Evolutionary conservation across 192 early-diverging fungal genomes (phyloP), one percentile per base, ranked within the genome.

Genomic region (Glomus cerebriforme): DNA sequence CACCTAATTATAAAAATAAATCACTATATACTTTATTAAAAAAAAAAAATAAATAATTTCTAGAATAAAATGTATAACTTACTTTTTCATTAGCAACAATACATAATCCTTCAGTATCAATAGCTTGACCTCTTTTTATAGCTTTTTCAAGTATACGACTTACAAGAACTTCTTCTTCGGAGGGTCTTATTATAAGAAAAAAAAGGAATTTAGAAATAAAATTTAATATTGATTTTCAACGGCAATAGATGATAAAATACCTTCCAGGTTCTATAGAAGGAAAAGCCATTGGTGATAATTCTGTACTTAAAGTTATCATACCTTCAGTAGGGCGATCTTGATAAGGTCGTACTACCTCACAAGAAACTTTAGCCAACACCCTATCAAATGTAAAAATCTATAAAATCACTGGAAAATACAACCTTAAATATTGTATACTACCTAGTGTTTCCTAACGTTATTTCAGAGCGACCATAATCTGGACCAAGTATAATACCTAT

Each of bases 101-200:
- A 79, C 98, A 99, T 71, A 99, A 83, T 49, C 96, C 96, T 83
- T 99, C 98, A 7, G 95, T 94, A 83, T 99, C 98, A 75, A 99
- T 86, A 24, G 96, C 96, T 43, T 94, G 87, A 72, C 90, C 92
- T 78, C 92, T 87, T 75, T 90, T 87, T 82, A 99, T 83, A 1
- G 95, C 90, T 75, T 95, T 95, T 78, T 99, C 98, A 39, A 99
- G 84, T 80, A 96, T 85, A 26, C 96, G 91, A 45, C 89, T 91
- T 26, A 99, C 86, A 26, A 93, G 83, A 2, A 99, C 91, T 79
- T 98, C 97, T 73, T 95, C 91, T 37, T 94, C 92, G 10, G 93
- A 90, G 69, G 88, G 85, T 77, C 92, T 92, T 45, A 10, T 45
- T 76, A 47, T 60, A 19, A 81, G 45, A 29, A 75, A 63, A 34